Evolutionary conservation across 768 basidiomycete species (phyloP), one percentile per base, ranked within the genome.

Genomic region (Hirschioporus abietinus): DNA sequence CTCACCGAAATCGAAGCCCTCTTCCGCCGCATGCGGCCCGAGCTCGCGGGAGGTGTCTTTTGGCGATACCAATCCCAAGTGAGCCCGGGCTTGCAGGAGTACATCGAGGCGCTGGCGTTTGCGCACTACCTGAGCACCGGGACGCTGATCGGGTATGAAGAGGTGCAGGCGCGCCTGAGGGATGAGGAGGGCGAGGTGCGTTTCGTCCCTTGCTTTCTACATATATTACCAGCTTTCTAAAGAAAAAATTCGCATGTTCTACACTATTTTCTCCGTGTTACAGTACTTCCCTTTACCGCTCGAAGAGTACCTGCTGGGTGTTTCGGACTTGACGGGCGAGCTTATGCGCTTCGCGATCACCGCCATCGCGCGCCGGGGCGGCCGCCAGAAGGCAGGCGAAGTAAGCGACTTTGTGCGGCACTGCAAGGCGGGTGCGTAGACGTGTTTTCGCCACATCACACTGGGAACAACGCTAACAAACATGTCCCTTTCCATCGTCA

Each of bases 311-410:
- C 80, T 98, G 17, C 85, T 98, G 1, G 97, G 97, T 6, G 78
- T 99, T 30, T 92, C 93, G 7, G 97, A 99, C 77, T 83, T 99
- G 24, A 97, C 95, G 0, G 97, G 97, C 59, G 97, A 99, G 77
- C 85, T 99, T 26, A 98, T 99, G 97, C 86, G 96, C 35, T 91
- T 90, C 69, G 95, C 94, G 12, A 96, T 98, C 67, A 92, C 93
- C 60, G 86, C 91, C 60, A 86, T 95, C 58, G 79, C 86, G 1
- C 84, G 82, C 18, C 84, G 84, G 60, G 89, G 89, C 1, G 90
- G 89, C 3, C 84, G 86, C 12, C 76, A 79, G 66, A 86, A 83
- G 71, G 90, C 91, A 0, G 79, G 77, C 23, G 79, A 87, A 68
- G 83, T 92, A 7, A 89, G 90, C 71, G 77, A 78, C 18, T 91